Evolutionary conservation across 208 protist species (phyloP), one percentile per base, ranked within the genome.

Genomic region (Leishmania turanica): DNA sequence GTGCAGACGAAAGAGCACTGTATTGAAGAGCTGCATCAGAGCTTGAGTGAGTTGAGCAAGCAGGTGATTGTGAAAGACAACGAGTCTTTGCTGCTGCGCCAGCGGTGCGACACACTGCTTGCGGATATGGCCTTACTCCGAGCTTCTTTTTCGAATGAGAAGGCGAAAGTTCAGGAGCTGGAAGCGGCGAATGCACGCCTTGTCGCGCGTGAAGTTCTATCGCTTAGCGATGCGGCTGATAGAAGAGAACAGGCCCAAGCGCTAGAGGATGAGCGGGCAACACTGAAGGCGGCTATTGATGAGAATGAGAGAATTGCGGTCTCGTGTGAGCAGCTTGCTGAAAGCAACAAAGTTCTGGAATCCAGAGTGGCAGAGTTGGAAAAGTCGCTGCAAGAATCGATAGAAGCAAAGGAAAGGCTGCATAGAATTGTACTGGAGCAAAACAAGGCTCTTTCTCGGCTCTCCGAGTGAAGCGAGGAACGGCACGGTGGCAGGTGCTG

Each of bases 391-490:
- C 76, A 79, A 49, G 93, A 92, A 27, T 86, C 85, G 6, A 80
- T 80, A 27, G 84, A 91, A 7, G 91, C 93, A 11, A 95, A 95
- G 78, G 89, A 95, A n/a, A 66, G 93, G 11, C 74, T 97, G n/a
- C 88, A 97, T 54, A 87, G 87, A 79, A 91, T 97, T 73, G 85
- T 97, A 68, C 56, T 95, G 19, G 92, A 97, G 75, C 93, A 97
- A 69, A 93, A 91, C 74, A 84, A 90, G 60, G 89, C 91, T 4
- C 81, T 97, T 21, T 92, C 91, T 37, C 86, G 88, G 74, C 86
- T 96, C 31, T 89, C 92, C 24, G 80, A 89, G 77, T 93, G 88
- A 75, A 64, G n/a, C 1, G 40, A 17, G n/a, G 4, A 4, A 65
- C 3, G 37, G 24, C 1, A n/a, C 17, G 5, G 21, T n/a, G 37